Conservation (phyloP, 768 basidiomycete genomes). For the Mycena vulgaris region DNA sequence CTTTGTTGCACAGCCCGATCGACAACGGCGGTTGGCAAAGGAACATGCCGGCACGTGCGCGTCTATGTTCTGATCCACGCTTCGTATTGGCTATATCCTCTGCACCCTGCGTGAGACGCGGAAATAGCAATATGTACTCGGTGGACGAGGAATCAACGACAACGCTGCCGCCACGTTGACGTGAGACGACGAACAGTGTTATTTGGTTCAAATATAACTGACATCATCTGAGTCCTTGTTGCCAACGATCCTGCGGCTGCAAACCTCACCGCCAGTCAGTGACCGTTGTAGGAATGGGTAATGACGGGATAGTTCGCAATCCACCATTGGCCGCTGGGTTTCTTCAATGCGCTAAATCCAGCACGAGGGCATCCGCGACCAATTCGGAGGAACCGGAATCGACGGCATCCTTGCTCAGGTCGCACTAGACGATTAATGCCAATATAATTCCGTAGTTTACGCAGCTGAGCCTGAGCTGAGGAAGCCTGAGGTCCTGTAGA, state of each 20-base stretch:
- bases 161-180: neutral
- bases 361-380: neutral
- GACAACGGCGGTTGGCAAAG: too few relatives aligned
- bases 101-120: neutral
- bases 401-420: neutral
- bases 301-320: neutral
- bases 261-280: neutral
- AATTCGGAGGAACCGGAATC: neutral
- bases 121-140: neutral
- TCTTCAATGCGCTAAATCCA: neutral
- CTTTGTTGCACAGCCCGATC: neutral
- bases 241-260: neutral
- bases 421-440: neutral
- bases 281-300: neutral
- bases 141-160: neutral
- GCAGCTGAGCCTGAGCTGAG: neutral
- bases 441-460: neutral
- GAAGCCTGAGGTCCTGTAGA: neutral
- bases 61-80: neutral
- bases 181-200: neutral
- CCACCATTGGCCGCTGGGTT: neutral
- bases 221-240: neutral
- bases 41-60: neutral
- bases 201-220: slow-evolving; percentile 1
- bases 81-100: neutral